Evolutionary conservation across 345 rosid species (phyloP).

Genomic region (Iberis pinnata): DNA sequence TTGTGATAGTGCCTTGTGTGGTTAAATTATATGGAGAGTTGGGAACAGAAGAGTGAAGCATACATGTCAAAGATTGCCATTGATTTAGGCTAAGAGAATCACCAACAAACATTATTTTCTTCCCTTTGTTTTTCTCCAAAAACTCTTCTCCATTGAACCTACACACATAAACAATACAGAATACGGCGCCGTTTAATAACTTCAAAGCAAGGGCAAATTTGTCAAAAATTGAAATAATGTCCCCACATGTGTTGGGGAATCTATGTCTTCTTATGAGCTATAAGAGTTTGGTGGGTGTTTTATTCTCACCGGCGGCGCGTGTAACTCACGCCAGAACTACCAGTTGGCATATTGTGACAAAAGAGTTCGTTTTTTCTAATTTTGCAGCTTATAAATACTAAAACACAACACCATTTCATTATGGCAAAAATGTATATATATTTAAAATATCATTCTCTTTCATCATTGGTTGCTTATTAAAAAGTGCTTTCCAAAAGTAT

Average conservation of each 20-base stretch:
- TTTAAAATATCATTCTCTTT: constrained; percentile 19
- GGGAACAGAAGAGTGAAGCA: constrained; percentile 56
- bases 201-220: constrained; percentile 16
- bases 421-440: constrained; percentile 10
- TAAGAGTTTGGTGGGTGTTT: constrained; percentile 21
- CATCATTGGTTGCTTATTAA: constrained; percentile 9
- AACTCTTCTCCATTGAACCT: constrained; percentile 60
- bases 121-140: constrained; percentile 47
- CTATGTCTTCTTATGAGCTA: constrained; percentile 18
- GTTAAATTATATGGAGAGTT: constrained; percentile 32
- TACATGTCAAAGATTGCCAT: constrained; percentile 74
- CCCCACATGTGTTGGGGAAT: constrained; percentile 27
- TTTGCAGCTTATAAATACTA: too few relatives aligned
- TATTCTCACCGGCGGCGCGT: constrained; percentile 23
- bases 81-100: constrained; percentile 74
- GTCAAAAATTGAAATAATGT: constrained; percentile 11
- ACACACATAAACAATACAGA: background rate
- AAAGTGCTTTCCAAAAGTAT: constrained; percentile 17
- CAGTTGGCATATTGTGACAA: too few relatives aligned
- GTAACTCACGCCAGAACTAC: background rate
- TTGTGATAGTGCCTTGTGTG: constrained; percentile 41
- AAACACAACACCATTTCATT: constrained; percentile 4
- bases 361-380: too few relatives aligned
- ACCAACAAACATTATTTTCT: constrained; percentile 69
- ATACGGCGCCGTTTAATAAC: too few relatives aligned